Base-by-base conservation (phyloP, 495 filamentous ascomycete genomes). In the Penicillium robsamsonii region DNA sequence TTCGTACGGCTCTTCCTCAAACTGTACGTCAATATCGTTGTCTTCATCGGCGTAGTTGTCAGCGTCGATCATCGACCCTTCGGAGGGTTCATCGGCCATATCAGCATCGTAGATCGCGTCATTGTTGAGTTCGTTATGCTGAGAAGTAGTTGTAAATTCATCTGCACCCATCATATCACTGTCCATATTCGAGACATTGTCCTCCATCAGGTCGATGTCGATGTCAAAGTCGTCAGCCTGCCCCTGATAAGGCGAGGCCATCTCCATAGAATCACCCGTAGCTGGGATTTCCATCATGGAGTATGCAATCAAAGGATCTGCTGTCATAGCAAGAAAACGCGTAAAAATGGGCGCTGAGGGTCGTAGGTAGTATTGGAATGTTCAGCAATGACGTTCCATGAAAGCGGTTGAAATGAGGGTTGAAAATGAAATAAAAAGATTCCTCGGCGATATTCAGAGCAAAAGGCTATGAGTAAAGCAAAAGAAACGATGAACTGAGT, bases 191-290 rank as follows among this genome's bases (percentile, higher is more conserved):
- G 71, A 72, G 37, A 61, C 66, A 29, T 81, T 74, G 41, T 78
- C 81, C 51, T 79, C 74, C 65, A 82, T 80, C 17, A 87, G 72
- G 64, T 92, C 87, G 59, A 91, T 75, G 59, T 91, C 87, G 60
- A 91, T 87, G 53, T 91, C 88, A 51, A 89, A 87, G 58, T 89
- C 85, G 64, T 90, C 86, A 41, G 76, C 81, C 40, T 73, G 70
- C 2, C 71, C 76, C 15, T 70, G 65, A 38, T 76, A 76, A 27
- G 76, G 76, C 41, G 77, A 77, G 17, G 72, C 78, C 69, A 82
- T 76, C 55, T 81, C 81, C 82, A 87, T 86, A 46, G 68, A 72
- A 48, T 79, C 75, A 45, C 78, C 74, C 27, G 65, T 51, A 20
- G 53, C 50, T n/a, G 73, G 70, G n/a, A 70, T 63, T 43, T 78